Percentiles rank a stretch among this genome's conserved stretches.
phyloP scores from a whole-genome alignment of 495 filamentous ascomycete genomes.

The Penicillium lagena region DNA sequence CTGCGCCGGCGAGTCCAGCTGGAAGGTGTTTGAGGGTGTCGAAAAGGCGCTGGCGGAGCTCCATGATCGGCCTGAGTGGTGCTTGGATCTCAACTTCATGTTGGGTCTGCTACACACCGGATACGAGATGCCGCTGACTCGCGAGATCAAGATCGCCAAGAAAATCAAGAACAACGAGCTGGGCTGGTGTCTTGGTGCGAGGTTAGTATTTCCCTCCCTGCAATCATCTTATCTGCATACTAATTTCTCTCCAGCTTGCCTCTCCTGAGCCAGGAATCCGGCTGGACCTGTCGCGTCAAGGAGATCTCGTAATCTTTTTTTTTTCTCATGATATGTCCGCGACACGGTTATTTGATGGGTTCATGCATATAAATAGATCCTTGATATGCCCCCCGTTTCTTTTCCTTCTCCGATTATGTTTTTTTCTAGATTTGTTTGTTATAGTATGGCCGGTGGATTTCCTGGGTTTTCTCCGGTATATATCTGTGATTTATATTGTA shows the following conservation, averaged over 20 bases:
- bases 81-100: slow-evolving; percentile 95
- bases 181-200: slow-evolving; percentile 96
- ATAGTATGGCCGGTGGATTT: not conserved
- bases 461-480: too few relatives aligned
- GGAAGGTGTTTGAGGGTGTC: slow-evolving; percentile 71
- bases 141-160: slow-evolving; percentile 96
- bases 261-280: slow-evolving; percentile 62
- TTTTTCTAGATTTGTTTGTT: slow-evolving; percentile 13
- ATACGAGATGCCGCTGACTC: slow-evolving; percentile 94
- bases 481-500: not conserved
- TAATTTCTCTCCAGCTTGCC: slow-evolving; percentile 55
- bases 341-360: slow-evolving; percentile 18
- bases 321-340: slow-evolving; percentile 19
- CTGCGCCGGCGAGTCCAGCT: slow-evolving; percentile 69
- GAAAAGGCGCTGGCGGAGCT: slow-evolving; percentile 69
- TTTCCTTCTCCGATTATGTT: slow-evolving; percentile 6
- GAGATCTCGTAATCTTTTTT: slow-evolving; percentile 44
- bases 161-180: slow-evolving; percentile 96
- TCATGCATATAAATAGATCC: slow-evolving; percentile 28
- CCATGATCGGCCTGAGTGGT: slow-evolving; percentile 74
- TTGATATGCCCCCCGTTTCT: slow-evolving; percentile 7
- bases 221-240: slow-evolving; percentile 8
- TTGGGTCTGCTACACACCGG: slow-evolving; percentile 85
- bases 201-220: slow-evolving; percentile 42
- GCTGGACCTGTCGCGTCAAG: slow-evolving; percentile 70